A percentile compares a stretch with the other conserved stretches of the same genome.
phyloP scores from a whole-genome alignment of 345 rosid species.

The Eucalyptus regnans region DNA sequence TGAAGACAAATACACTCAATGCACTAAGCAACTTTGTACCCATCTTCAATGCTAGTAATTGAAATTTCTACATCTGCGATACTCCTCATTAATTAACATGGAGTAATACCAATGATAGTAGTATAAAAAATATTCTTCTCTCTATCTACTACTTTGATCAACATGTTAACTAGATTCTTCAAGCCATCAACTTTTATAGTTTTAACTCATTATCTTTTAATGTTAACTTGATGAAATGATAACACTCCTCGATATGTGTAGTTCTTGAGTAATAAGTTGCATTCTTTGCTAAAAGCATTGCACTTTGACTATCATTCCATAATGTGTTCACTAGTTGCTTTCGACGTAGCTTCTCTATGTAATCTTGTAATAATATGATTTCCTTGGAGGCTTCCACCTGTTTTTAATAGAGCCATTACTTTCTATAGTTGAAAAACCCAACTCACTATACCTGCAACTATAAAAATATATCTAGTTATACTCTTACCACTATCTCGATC shows the following conservation, averaged over 20 bases:
- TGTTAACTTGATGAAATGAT: background rate
- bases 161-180: too few species aligned
- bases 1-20: too few species aligned
- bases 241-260: background rate
- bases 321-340: background rate
- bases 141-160: too few species aligned
- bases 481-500: background rate
- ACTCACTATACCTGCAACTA: rapidly evolving
- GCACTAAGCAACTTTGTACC: too few species aligned
- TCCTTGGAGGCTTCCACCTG: background rate
- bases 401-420: background rate
- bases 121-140: too few species aligned
- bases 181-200: background rate
- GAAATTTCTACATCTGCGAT: too few species aligned
- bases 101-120: too few species aligned
- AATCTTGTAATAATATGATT: background rate
- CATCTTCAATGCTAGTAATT: too few species aligned
- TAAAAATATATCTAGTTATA: background rate
- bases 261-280: background rate
- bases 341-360: too few species aligned
- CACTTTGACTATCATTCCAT: too few species aligned
- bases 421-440: too few species aligned
- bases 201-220: background rate
- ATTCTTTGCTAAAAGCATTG: background rate
- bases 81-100: too few species aligned